phyloP scores from a whole-genome alignment of 495 filamentous ascomycete genomes.

The Aspergillus leporis region DNA sequence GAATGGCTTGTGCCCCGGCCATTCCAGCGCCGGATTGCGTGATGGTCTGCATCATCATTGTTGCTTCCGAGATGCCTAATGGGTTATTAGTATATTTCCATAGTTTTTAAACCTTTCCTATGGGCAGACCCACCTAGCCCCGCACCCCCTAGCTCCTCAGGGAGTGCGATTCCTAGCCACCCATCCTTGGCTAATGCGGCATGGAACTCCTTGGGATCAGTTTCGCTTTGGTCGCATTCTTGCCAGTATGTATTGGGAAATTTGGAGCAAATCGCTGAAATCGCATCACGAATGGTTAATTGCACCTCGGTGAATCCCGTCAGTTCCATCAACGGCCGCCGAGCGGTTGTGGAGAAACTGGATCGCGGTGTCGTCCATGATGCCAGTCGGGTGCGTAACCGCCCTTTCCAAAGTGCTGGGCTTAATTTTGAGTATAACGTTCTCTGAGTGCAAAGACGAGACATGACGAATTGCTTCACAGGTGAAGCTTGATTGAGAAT shows the following conservation, averaged over 20 bases:
- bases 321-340: constrained; percentile 61
- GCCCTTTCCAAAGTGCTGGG: not conserved
- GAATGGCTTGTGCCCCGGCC: constrained; percentile 74
- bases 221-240: constrained; percentile 62
- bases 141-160: constrained; percentile 68
- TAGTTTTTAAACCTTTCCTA: not conserved
- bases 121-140: constrained; percentile 65
- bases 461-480: not conserved
- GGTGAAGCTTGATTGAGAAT: not conserved
- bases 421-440: not conserved
- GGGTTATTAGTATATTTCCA: constrained; percentile 40
- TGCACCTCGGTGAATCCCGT: constrained; percentile 72
- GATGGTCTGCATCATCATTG: constrained; percentile 84
- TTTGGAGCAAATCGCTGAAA: constrained; percentile 64
- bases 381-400: not conserved
- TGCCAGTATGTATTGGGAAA: constrained; percentile 71
- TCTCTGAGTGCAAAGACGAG: not conserved
- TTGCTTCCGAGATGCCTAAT: constrained; percentile 69
- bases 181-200: constrained; percentile 73
- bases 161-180: constrained; percentile 81
- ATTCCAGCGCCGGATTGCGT: constrained; percentile 75
- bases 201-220: constrained; percentile 73
- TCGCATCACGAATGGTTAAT: constrained; percentile 68
- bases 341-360: constrained; percentile 33
- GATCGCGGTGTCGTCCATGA: constrained; percentile 1